Conservation (phyloP, 1,284 basidiomycete genomes). For the Ceratobasidium sp. region DNA sequence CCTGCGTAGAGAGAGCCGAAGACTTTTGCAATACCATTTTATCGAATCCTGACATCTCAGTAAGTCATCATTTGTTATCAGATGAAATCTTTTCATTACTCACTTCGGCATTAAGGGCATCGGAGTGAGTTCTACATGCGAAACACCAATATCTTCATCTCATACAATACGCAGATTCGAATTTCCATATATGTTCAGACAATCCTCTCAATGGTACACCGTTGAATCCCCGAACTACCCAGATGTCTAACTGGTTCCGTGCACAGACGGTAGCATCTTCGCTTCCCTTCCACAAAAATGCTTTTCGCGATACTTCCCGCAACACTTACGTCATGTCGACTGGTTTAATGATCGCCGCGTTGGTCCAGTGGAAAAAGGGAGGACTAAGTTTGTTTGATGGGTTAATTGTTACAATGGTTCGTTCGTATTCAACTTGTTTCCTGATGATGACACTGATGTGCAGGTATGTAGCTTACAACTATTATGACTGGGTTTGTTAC, state of each 20-base stretch:
- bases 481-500: conserved; percentile 32
- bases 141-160: not conserved
- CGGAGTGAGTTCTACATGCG: conserved; percentile 1
- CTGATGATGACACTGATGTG: not conserved
- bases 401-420: conserved; percentile 6
- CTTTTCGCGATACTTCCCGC: conserved; percentile 21
- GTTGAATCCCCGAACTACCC: not conserved
- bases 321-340: conserved; percentile 21
- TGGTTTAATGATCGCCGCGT: conserved; percentile 17
- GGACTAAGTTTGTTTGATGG: conserved; percentile 25
- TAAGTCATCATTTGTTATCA: not conserved
- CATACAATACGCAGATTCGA: not conserved
- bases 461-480: conserved; percentile 14
- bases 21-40: conserved; percentile 4
- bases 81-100: not conserved
- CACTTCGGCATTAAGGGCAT: not conserved
- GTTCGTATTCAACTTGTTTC: not conserved
- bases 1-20: not conserved
- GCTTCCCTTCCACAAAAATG: conserved; percentile 19
- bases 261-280: conserved; percentile 6
- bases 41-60: conserved; percentile 26
- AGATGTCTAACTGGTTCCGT: not conserved
- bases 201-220: conserved; percentile 8
- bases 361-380: conserved; percentile 4
- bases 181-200: conserved; percentile 24